These are phyloP conservation scores for Lichtheimia corymbifera DNA, from an alignment of 371 early-diverging fungal genomes.

Conservation along the genomic window DNA sequence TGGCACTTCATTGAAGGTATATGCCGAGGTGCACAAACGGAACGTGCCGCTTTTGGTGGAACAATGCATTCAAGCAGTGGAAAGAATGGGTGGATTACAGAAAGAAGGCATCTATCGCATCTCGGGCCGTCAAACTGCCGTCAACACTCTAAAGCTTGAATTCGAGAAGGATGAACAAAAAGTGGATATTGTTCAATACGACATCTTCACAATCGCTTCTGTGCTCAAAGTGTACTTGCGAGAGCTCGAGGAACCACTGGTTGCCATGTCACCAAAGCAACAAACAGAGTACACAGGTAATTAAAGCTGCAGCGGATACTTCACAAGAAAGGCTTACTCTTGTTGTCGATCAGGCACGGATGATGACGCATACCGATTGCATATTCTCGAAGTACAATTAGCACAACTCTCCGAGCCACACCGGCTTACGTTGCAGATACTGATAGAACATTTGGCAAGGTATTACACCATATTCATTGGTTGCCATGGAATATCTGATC, in stretches of 20 bases:
- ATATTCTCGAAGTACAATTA: conserved; percentile 25
- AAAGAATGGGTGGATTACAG: conserved; percentile 60
- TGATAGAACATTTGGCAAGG: conserved; percentile 56
- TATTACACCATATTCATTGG: conserved; percentile 12
- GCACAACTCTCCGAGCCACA: conserved; percentile 42
- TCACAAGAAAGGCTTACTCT: no score
- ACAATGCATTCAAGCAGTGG: conserved; percentile 61
- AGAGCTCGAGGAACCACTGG: conserved; percentile 61
- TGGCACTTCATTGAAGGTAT: conserved; percentile 51
- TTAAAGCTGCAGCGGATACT: background rate
- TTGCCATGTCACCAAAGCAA: conserved; percentile 19
- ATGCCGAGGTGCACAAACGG: conserved; percentile 41
- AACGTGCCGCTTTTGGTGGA: conserved; percentile 55
- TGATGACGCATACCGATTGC: conserved; percentile 21
- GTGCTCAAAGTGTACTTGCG: conserved; percentile 68
- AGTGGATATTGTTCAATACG: conserved; percentile 51
- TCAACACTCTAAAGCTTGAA: conserved; percentile 50
- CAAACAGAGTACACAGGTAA: no score
- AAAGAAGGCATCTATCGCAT: conserved; percentile 74
- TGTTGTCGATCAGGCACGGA: conserved; percentile 10
- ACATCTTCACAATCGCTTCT: conserved; percentile 62
- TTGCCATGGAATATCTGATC: background rate
- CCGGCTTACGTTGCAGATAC: conserved; percentile 45
- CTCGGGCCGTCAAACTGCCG: conserved; percentile 61
- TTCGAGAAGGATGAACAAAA: conserved; percentile 58